Percentiles rank a stretch among this genome's conserved stretches.
These are phyloP conservation scores for Aspergillus quadricinctus DNA, from an alignment of 2,329 filamentous ascomycete genomes.

Conservation along the genomic window DNA sequence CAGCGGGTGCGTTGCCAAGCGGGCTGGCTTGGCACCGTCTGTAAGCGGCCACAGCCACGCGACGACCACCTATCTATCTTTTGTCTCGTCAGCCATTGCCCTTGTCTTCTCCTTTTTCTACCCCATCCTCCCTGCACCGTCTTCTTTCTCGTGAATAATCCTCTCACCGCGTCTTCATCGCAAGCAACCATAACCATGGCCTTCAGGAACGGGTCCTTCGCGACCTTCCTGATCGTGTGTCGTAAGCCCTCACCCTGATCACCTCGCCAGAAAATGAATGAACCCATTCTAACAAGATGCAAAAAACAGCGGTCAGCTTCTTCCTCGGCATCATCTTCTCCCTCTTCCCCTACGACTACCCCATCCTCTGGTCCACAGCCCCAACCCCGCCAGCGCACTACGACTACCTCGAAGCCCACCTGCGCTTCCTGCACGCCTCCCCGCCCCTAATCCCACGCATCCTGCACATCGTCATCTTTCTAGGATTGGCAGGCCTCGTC, in stretches of 20 bases:
- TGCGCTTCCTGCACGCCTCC: conserved; percentile 84
- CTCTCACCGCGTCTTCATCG: not conserved
- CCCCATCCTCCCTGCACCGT: conserved; percentile 6
- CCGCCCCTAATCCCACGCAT: conserved; percentile 90
- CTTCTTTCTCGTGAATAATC: not conserved
- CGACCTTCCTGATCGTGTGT: conserved; percentile 93
- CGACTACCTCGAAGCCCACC: conserved; percentile 80
- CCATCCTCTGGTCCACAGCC: conserved; percentile 43
- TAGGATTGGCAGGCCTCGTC: conserved; percentile 85
- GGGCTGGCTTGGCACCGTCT: not conserved
- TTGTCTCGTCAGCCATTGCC: not conserved
- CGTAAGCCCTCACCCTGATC: conserved; percentile 51
- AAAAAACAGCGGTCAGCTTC: conserved; percentile 72
- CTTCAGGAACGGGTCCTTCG: conserved; percentile 62
- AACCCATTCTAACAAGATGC: conserved; percentile 9
- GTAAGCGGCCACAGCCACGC: not conserved
- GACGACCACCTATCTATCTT: not conserved
- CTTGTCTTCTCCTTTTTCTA: conserved; percentile 8
- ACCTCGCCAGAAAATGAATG: no score
- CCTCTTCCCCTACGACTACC: conserved; percentile 78
- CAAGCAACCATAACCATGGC: conserved; percentile 32
- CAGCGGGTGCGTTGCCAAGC: no score
- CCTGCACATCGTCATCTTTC: conserved; percentile 85
- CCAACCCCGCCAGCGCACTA: conserved; percentile 59
- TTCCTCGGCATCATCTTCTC: conserved; percentile 98